Conservation (phyloP, 495 filamentous ascomycete species). For the Penicillium crystallinum region DNA sequence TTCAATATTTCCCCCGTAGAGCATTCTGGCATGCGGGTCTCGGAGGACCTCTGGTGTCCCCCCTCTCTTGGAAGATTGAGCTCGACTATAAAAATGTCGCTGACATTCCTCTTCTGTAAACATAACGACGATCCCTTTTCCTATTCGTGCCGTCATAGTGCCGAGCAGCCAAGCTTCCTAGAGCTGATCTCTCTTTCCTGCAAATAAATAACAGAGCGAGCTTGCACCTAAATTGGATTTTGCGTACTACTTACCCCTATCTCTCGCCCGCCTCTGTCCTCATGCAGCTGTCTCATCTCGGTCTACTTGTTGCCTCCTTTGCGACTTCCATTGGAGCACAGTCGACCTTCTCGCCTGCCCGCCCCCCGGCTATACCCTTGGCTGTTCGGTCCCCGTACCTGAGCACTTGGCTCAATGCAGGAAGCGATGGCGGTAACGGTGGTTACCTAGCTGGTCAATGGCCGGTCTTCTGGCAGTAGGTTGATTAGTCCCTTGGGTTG, state of each 20-base stretch:
- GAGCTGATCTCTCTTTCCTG: conserved; percentile 8
- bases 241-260: conserved; percentile 18
- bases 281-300: conserved; percentile 27
- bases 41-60: conserved; percentile 5
- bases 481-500: conserved; percentile 1
- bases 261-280: conserved; percentile 4
- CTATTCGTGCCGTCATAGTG: conserved; percentile 10
- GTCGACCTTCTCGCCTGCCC: conserved; percentile 50
- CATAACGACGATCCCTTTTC: conserved; percentile 24
- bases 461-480: conserved; percentile 53
- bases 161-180: not conserved
- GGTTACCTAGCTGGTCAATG: conserved; percentile 55
- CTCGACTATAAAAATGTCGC: conserved; percentile 30
- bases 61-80: conserved; percentile 16
- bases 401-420: conserved; percentile 51
- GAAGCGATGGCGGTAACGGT: conserved; percentile 50
- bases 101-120: conserved; percentile 28
- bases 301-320: conserved; percentile 22
- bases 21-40: conserved; percentile 27
- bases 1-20: conserved; percentile 10
- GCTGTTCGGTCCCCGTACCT: conserved; percentile 56
- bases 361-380: conserved; percentile 52
- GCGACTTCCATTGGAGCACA: conserved; percentile 23
- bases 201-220: conserved; percentile 13
- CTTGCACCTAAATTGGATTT: conserved; percentile 22